These are phyloP conservation scores for Pulveroboletus sp. DNA, from an alignment of 768 basidiomycete species.

Conservation along the genomic window DNA sequence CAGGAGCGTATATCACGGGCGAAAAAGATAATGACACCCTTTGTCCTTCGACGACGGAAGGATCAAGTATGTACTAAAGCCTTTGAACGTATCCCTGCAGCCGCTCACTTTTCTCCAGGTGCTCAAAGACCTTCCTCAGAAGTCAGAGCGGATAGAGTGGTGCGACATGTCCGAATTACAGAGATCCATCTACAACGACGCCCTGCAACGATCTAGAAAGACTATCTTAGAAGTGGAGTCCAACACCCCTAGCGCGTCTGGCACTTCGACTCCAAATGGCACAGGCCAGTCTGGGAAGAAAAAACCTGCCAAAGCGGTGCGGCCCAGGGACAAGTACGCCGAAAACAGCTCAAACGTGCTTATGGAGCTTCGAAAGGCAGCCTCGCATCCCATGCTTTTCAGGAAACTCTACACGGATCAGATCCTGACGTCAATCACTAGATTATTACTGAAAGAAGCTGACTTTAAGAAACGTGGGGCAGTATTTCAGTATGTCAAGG, in stretches of 20 bases:
- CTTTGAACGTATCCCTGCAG: background rate
- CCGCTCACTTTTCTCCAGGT: conserved; percentile 48
- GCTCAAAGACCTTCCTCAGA: conserved; percentile 86
- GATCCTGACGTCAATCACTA: conserved; percentile 68
- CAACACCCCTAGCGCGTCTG: conserved; percentile 26
- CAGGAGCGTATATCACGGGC: conserved; percentile 91
- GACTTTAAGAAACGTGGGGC: conserved; percentile 85
- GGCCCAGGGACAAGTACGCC: conserved; percentile 62
- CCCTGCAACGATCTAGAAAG: conserved; percentile 79
- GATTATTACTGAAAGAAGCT: conserved; percentile 81
- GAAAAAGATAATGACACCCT: conserved; percentile 99
- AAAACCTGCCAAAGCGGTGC: conserved; percentile 33
- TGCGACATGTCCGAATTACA: conserved; percentile 89
- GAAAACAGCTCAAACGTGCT: conserved; percentile 91
- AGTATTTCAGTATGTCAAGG: conserved; percentile 80
- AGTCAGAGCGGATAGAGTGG: conserved; percentile 91
- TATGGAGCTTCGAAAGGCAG: conserved; percentile 96
- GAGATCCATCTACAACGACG: conserved; percentile 76
- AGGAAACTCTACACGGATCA: conserved; percentile 78
- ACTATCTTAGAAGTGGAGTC: conserved; percentile 54
- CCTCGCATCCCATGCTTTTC: conserved; percentile 96
- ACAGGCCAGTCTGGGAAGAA: conserved; percentile 28
- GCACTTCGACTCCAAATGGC: conserved; percentile 27
- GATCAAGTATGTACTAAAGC: conserved; percentile 62
- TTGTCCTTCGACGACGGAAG: conserved; percentile 94